Evolutionary conservation across 2,329 filamentous ascomycete genomes (phyloP), one percentile per base, ranked within the genome.

Genomic region (Aureobasidium sp.): DNA sequence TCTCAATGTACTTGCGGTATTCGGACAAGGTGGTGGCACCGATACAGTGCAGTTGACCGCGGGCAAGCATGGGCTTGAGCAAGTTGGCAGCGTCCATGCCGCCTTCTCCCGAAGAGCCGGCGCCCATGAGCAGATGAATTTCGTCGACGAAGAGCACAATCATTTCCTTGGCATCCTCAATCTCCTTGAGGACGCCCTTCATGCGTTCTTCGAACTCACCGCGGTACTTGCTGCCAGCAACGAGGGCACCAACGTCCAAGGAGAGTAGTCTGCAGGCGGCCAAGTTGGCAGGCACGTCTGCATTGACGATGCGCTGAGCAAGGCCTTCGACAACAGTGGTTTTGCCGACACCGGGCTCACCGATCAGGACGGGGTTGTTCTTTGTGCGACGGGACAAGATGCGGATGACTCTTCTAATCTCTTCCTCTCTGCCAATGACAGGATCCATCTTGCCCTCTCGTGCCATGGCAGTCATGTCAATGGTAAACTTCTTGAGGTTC

Each of bases 201-300:
- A 99, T 97, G 69, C 94, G 86, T 81, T 99, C 94, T 75, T 99
- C 94, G 64, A 99, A 99, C 75, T 99, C 94, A 79, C 94, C 94
- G 55, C 94, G 87, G 79, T 95, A 99, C 78, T 99, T 99, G 84
- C 91, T 97, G 68, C 94, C 94, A 63, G 94, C 94, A 66, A 99
- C 93, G 62, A 99, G 81, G 27, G 93, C 89, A 69, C 94, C 94
- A 52, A 99, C 93, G 71, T 99, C 94, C 49, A 99, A 86, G 4
- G 94, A 97, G 62, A 99, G 86, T 64, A 99, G 82, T 75, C 89
- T 94, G 83, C 94, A 99, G 64, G 90, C 87, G 58, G 94, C 91
- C 61, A 99, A 82, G 70, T 97, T 97, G 73, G 96, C 91, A 39
- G 94, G 94, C 3, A 99, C 91, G 80, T 99, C 94, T 63, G 90